Evolutionary conservation across 2,329 filamentous ascomycete species (phyloP).

Genomic region (Ophiostoma sp.): DNA sequence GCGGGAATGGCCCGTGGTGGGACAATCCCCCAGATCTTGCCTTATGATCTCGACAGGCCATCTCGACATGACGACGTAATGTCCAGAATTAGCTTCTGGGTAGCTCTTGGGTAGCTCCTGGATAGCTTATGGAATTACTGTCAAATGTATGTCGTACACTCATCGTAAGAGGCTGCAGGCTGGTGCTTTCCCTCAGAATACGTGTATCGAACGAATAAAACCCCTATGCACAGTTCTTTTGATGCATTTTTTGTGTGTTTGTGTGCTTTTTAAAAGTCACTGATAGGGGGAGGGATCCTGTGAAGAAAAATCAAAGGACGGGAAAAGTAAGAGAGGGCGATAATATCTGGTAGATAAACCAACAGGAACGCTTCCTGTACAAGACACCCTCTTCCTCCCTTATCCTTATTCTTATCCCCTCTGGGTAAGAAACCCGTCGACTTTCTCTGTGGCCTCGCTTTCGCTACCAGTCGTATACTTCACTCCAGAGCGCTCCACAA

Average conservation of each 20-base stretch:
- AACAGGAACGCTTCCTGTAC: background rate
- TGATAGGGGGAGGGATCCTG: no score
- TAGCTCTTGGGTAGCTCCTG: no score
- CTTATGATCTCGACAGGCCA: background rate
- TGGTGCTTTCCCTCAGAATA: background rate
- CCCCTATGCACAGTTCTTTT: background rate
- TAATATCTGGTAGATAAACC: background rate
- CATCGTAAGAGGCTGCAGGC: background rate
- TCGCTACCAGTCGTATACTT: background rate
- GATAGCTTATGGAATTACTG: no score
- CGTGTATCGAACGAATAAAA: background rate
- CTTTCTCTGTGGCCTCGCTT: background rate
- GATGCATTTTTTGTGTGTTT: no score
- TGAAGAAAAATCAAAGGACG: background rate
- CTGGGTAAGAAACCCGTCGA: background rate
- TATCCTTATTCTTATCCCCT: background rate
- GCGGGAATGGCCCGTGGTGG: background rate
- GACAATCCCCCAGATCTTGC: conserved; percentile 16
- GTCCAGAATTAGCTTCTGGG: background rate
- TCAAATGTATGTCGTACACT: background rate
- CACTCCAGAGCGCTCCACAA: background rate
- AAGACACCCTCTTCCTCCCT: background rate
- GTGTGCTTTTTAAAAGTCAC: background rate
- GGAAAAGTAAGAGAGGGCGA: background rate
- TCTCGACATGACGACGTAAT: background rate